Conservation (phyloP, 2,329 filamentous ascomycete genomes). For the Colletotrichum trifolii region DNA sequence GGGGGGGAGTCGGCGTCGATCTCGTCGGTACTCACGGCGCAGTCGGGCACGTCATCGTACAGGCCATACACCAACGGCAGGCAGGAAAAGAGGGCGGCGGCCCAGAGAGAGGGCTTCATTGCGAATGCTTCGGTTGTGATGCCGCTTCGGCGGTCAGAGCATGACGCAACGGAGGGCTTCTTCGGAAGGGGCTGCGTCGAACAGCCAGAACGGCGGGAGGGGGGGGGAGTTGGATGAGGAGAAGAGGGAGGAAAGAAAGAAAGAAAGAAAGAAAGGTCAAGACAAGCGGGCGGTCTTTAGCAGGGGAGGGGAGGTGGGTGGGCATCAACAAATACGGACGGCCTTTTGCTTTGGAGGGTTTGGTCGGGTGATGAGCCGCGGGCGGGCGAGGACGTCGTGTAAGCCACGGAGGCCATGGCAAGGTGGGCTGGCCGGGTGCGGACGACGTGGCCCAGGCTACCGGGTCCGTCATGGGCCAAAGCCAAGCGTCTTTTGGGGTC, state of each 20-base stretch:
- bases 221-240: background rate
- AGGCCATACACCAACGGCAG: conserved; percentile 24
- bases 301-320: conserved; percentile 2
- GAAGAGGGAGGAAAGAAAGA: background rate
- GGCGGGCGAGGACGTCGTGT: conserved; percentile 20
- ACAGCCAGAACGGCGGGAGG: background rate
- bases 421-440: conserved; percentile 26
- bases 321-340: conserved; percentile 2
- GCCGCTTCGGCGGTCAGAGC: conserved; percentile 1
- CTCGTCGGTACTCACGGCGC: conserved; percentile 15
- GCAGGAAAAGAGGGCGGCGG: conserved; percentile 1
- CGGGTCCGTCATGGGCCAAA: background rate
- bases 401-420: conserved; percentile 30
- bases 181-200: conserved; percentile 3
- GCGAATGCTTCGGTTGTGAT: background rate
- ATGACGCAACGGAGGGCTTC: conserved; percentile 8
- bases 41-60: conserved; percentile 26
- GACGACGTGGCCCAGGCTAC: conserved; percentile 24
- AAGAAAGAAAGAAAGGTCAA: background rate
- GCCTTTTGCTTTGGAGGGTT: background rate
- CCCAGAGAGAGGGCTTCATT: conserved; percentile 27
- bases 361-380: conserved; percentile 17
- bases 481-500: background rate
- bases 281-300: background rate
- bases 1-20: no score